phyloP scores from a whole-genome alignment of 83 land plant genomes.

The Picea abies region DNA sequence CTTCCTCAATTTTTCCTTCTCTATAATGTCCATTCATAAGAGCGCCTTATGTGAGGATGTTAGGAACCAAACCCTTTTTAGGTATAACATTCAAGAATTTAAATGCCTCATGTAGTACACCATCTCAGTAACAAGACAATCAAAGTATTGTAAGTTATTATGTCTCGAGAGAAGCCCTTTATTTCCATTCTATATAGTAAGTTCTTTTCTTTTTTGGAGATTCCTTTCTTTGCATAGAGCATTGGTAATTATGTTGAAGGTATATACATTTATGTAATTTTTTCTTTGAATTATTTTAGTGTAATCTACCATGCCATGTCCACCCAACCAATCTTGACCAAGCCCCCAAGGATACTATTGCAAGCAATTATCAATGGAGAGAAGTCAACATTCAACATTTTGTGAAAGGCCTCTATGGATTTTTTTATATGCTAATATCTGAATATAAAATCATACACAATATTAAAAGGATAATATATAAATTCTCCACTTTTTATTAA shows the following conservation, averaged over 20 bases:
- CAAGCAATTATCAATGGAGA: conserved; percentile 48
- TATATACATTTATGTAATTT: conserved; percentile 53
- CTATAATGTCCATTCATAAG: conserved; percentile 54
- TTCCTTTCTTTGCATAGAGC: conserved; percentile 57
- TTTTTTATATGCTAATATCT: conserved; percentile 23
- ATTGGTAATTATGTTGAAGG: conserved; percentile 59
- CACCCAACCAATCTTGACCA: conserved; percentile 60
- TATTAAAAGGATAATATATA: too few relatives aligned
- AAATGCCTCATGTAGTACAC: conserved; percentile 44
- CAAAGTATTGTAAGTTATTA: conserved; percentile 60
- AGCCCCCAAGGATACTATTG: conserved; percentile 60
- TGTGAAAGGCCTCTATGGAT: conserved; percentile 47
- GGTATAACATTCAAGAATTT: conserved; percentile 45
- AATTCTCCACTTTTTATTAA: too few relatives aligned
- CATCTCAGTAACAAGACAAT: conserved; percentile 53
- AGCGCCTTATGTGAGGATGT: conserved; percentile 42
- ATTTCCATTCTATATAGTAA: conserved; percentile 19
- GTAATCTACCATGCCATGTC: conserved; percentile 61
- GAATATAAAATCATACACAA: too few relatives aligned
- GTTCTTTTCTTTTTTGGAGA: conserved; percentile 22
- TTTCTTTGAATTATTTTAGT: conserved; percentile 39
- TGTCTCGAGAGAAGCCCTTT: conserved; percentile 51
- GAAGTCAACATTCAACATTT: conserved; percentile 32
- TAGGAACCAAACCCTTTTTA: conserved; percentile 48
- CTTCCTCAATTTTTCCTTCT: conserved; percentile 38